Conservation (phyloP, 148 eudicot genomes). For the Bassia scoparia region DNA sequence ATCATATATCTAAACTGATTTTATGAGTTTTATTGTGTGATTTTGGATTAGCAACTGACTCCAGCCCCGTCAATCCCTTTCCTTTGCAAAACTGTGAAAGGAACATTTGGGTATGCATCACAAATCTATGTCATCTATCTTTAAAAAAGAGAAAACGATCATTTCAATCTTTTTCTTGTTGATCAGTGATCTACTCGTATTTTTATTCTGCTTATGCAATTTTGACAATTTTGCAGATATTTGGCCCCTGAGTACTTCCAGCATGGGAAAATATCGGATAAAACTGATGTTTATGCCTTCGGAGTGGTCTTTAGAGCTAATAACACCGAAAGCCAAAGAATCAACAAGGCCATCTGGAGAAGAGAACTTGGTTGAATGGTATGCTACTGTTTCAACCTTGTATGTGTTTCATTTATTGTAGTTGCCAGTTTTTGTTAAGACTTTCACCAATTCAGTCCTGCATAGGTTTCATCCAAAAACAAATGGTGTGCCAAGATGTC, state of each 20-base stretch:
- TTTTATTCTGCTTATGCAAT: not conserved
- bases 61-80: slow-evolving; percentile 91
- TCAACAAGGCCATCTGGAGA: slow-evolving; percentile 71
- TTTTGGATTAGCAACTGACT: slow-evolving; percentile 94
- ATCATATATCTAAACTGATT: slow-evolving; percentile 20
- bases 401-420: not conserved
- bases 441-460: slow-evolving; percentile 7
- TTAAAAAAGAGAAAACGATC: not conserved
- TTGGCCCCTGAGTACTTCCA: slow-evolving; percentile 99
- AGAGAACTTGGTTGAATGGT: slow-evolving; percentile 93
- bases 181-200: not conserved
- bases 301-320: slow-evolving; percentile 83
- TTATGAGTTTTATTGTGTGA: slow-evolving; percentile 58
- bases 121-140: not conserved
- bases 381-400: slow-evolving; percentile 30
- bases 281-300: slow-evolving; percentile 92
- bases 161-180: not conserved
- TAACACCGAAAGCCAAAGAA: slow-evolving; percentile 83
- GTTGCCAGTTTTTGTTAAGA: slow-evolving; percentile 5
- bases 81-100: slow-evolving; percentile 98
- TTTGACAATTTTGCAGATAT: slow-evolving; percentile 47
- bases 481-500: not conserved
- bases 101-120: slow-evolving; percentile 87
- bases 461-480: not conserved
- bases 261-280: slow-evolving; percentile 92